Conservation (phyloP, 208 protist genomes). For the Trypanosomatidae sp. region DNA sequence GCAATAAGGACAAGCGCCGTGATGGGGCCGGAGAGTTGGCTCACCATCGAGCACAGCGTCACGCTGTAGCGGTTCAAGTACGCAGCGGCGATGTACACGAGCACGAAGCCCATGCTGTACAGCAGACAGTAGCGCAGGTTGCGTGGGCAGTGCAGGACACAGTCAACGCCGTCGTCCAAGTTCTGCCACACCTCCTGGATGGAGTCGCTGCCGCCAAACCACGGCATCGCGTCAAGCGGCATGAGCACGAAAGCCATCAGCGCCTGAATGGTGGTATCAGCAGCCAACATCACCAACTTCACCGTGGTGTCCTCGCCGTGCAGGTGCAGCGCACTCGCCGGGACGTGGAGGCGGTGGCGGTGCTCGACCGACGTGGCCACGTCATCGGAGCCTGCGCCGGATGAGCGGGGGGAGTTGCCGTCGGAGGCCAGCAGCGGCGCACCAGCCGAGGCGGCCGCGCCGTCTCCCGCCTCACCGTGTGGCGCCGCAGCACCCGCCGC, state of each 20-base stretch:
- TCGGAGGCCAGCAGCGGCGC: not conserved
- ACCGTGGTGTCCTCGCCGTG: constrained; percentile 50
- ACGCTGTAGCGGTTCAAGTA: constrained; percentile 72
- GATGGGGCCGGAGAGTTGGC: constrained; percentile 48
- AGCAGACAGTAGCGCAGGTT: constrained; percentile 57
- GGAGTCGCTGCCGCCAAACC: constrained; percentile 45
- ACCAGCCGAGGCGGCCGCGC: too few relatives aligned
- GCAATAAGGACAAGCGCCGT: constrained; percentile 51
- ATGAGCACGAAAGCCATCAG: constrained; percentile 33
- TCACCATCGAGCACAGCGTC: constrained; percentile 68
- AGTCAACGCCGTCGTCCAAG: constrained; percentile 36
- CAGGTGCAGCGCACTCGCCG: constrained; percentile 4
- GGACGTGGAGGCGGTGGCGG: not conserved
- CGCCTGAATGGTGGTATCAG: constrained; percentile 42
- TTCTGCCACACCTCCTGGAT: constrained; percentile 36
- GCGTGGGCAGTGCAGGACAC: constrained; percentile 42
- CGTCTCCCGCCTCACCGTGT: too few relatives aligned
- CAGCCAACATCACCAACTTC: constrained; percentile 61
- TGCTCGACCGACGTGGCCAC: not conserved
- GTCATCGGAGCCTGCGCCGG: too few relatives aligned
- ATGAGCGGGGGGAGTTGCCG: too few relatives aligned
- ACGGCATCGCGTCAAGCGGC: constrained; percentile 58
- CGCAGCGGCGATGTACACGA: constrained; percentile 46
- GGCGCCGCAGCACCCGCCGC: not conserved
- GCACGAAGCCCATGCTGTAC: constrained; percentile 52